phyloP scores from a whole-genome alignment of 305 asterid genomes.

The Lippia alba region DNA sequence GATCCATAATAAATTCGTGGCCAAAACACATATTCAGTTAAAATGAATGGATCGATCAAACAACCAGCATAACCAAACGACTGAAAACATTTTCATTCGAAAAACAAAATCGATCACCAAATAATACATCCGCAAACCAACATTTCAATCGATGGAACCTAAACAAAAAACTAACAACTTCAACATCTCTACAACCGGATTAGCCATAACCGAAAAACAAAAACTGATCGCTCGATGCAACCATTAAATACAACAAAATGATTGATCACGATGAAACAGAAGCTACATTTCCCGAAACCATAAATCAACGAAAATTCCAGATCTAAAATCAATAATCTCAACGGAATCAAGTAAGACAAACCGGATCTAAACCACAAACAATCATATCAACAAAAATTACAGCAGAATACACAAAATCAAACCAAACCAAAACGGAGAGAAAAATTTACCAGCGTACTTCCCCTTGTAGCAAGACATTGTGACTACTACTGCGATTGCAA shows the following conservation, averaged over 20 bases:
- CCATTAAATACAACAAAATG: conserved; percentile 3
- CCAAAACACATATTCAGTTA: too few relatives aligned
- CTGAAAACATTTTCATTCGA: background rate
- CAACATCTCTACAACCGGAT: background rate
- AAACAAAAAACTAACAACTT: background rate
- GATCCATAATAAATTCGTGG: too few relatives aligned
- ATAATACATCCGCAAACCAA: background rate
- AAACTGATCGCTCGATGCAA: background rate
- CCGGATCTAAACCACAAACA: conserved; percentile 1
- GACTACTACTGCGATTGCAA: background rate
- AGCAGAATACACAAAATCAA: background rate
- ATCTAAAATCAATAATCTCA: conserved; percentile 28
- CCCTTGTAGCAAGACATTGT: conserved; percentile 63
- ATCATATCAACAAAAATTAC: conserved; percentile 2
- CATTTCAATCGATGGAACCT: conserved; percentile 13
- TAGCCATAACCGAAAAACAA: background rate
- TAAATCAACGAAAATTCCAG: conserved; percentile 13
- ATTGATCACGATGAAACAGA: background rate
- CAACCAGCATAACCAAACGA: too few relatives aligned
- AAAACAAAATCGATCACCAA: too few relatives aligned
- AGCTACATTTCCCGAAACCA: conserved; percentile 8
- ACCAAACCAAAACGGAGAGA: background rate
- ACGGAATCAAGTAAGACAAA: background rate
- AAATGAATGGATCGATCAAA: background rate
- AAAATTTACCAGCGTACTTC: conserved; percentile 52